Evolutionary conservation across 148 eudicot genomes (phyloP).

Genomic region (Chenopodium formosanum): DNA sequence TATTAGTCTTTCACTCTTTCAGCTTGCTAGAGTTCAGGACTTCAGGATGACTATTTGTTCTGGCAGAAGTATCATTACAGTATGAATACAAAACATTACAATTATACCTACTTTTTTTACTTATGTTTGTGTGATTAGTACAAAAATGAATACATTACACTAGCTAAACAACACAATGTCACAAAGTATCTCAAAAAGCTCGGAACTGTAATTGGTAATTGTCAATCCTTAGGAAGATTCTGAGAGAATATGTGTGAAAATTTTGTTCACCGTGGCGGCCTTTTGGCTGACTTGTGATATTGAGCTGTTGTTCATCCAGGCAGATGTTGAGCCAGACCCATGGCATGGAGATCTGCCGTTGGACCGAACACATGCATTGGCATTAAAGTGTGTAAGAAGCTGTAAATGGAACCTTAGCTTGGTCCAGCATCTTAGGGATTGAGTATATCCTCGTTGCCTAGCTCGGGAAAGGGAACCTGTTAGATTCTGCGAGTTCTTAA

Average conservation of each 20-base stretch:
- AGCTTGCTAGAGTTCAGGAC: not conserved
- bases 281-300: constrained; percentile 28
- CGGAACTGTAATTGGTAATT: not conserved
- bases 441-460: constrained; percentile 36
- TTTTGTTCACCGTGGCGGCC: constrained; percentile 33
- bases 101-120: not conserved
- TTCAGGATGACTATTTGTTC: not conserved
- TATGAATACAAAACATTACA: not conserved
- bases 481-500: constrained; percentile 29
- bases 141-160: not conserved
- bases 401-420: constrained; percentile 25
- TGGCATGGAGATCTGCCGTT: constrained; percentile 25
- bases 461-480: constrained; percentile 29
- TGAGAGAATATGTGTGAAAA: constrained; percentile 34
- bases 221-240: constrained; percentile 36
- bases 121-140: constrained; percentile 10
- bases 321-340: constrained; percentile 2
- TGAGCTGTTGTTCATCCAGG: constrained; percentile 39
- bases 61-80: not conserved
- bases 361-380: constrained; percentile 25
- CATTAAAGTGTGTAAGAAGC: constrained; percentile 31
- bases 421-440: constrained; percentile 35
- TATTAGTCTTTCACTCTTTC: constrained; percentile 1
- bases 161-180: not conserved
- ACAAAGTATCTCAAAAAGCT: not conserved